phyloP scores from a whole-genome alignment of 1,284 basidiomycete species.

The Peniophora sp. region DNA sequence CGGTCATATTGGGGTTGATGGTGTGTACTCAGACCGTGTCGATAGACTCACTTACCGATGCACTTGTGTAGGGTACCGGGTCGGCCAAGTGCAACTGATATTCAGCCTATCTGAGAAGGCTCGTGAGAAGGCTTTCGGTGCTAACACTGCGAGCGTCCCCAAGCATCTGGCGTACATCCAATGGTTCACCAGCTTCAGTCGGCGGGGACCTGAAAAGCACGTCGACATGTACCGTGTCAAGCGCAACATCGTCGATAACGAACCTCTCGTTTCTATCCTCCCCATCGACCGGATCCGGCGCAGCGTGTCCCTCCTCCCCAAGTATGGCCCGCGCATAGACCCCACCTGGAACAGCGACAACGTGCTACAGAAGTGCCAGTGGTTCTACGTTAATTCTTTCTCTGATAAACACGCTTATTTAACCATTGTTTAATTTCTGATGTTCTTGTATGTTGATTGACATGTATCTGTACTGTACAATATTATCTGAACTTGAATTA shows the following conservation, averaged over 20 bases:
- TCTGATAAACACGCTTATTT: slow-evolving; percentile 9
- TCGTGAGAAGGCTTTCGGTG: background rate
- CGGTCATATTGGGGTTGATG: background rate
- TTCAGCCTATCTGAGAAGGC: slow-evolving; percentile 15
- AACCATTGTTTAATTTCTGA: too few species aligned
- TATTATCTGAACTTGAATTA: too few species aligned
- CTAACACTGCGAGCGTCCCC: background rate
- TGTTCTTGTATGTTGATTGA: too few species aligned
- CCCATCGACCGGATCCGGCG: slow-evolving; percentile 15
- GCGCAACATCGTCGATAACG: background rate
- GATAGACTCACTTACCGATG: background rate
- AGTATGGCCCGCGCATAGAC: slow-evolving; percentile 3
- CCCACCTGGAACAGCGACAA: slow-evolving; percentile 7
- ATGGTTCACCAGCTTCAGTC: background rate
- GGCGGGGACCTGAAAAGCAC: background rate
- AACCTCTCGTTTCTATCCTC: slow-evolving; percentile 12
- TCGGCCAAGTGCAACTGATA: slow-evolving; percentile 14
- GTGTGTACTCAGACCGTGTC: background rate
- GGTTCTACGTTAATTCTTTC: slow-evolving; percentile 9
- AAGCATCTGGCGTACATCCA: slow-evolving; percentile 17
- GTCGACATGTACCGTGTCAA: background rate
- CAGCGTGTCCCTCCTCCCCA: slow-evolving; percentile 19
- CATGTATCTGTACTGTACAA: too few species aligned
- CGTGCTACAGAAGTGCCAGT: slow-evolving; percentile 7
- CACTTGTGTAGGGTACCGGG: slow-evolving; percentile 14